Evolutionary conservation across 2,329 filamentous ascomycete genomes (phyloP).

Genomic region (Talaromyces sp.): DNA sequence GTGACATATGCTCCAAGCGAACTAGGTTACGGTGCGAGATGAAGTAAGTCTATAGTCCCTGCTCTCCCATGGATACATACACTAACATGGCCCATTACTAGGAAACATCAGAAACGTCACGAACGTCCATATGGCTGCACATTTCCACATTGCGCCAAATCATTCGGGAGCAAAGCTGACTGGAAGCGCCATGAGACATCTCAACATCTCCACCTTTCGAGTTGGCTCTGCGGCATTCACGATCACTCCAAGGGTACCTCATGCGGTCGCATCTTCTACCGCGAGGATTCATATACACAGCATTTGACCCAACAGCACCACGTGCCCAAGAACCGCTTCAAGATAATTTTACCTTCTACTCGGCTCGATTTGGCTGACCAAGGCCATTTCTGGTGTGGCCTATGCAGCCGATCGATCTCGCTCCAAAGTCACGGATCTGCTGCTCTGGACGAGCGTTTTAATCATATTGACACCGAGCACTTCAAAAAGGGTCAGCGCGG

Average conservation of each 20-base stretch:
- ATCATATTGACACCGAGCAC: conserved; percentile 71
- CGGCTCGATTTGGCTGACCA: conserved; percentile 68
- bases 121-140: conserved; percentile 82
- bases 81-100: conserved; percentile 40
- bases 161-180: conserved; percentile 90
- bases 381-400: conserved; percentile 82
- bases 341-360: conserved; percentile 38
- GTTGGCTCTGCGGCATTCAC: conserved; percentile 68
- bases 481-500: conserved; percentile 44
- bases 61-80: too few relatives aligned
- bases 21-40: conserved; percentile 40
- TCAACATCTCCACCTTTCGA: conserved; percentile 72
- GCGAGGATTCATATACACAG: conserved; percentile 60
- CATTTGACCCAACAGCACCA: conserved; percentile 61
- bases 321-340: conserved; percentile 3
- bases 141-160: conserved; percentile 67
- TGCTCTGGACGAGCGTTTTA: conserved; percentile 63
- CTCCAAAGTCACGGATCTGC: conserved; percentile 54
- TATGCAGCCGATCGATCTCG: conserved; percentile 65
- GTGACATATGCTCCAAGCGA: conserved; percentile 33
- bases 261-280: conserved; percentile 64
- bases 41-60: conserved; percentile 42
- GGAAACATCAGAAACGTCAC: conserved; percentile 85
- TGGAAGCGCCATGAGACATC: conserved; percentile 89
- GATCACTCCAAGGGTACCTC: conserved; percentile 25